Base-by-base conservation (phyloP, 2,329 filamentous ascomycete species). In the Aspergillus candidus region DNA sequence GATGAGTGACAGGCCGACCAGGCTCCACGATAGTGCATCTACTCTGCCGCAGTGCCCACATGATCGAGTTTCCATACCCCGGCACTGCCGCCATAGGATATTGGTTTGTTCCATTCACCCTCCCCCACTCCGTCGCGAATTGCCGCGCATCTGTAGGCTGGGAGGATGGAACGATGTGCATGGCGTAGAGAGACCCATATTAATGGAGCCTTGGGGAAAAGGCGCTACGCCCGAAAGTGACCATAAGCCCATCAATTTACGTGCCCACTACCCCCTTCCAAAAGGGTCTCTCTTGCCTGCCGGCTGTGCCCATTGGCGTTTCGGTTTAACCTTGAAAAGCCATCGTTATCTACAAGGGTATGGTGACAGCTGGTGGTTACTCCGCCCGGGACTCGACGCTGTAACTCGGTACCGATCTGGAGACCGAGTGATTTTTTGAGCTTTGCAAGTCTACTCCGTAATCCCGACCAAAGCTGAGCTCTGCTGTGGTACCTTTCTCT, bases 111-210 rank as follows among this genome's bases (percentile, higher is more conserved):
- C 8, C 22, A 2, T 27, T 10, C 10, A 8, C 22, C 22, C 22
- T 27, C 22, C 22, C 22, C 22, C 22, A 27, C 43, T 48, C 38
- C 39, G 36, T 46, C 49, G 43, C 38, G 46, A 51, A 51, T 44
- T 54, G 50, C 46, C 50, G 46, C 46, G 47, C 44, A 41, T 35
- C 36, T 50, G 51, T 50, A 47, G 43, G 48, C 47, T 47, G 46
- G 48, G 40, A 49, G 49, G 50, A 47, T 54, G 51, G 48, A 53
- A 55, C 53, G 44, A 45, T 44, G 52, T 51, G 40, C 50, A 56
- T 59, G 49, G 49, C 53, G 52, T 48, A 48, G 7, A 27, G 22
- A 27, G 50, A 49, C 51, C 51, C 47, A 55, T 56, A 47, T 44
- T 47, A 56, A 50, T 56, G 54, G 47, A 47, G 47, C 36, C 39